Evolutionary conservation across 495 filamentous ascomycete genomes (phyloP).

Genomic region (Collariella sp.): DNA sequence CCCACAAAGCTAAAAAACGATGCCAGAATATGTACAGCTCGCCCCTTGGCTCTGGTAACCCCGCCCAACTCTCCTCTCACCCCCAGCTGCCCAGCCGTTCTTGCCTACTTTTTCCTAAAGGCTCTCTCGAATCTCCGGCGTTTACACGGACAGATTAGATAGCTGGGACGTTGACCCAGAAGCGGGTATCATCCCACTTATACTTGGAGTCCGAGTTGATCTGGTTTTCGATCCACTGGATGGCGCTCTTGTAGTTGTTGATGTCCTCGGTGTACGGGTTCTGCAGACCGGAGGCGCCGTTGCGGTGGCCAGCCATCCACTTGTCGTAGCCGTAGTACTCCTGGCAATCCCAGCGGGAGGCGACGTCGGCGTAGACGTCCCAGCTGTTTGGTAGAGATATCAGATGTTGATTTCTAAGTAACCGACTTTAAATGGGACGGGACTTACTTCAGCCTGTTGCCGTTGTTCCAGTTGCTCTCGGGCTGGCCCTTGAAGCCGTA

Average conservation of each 20-base stretch:
- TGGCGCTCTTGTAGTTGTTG: not conserved
- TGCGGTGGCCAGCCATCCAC: slow-evolving; percentile 2
- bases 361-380: not conserved
- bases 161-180: not conserved
- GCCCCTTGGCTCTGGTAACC: too few species aligned
- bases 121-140: too few species aligned
- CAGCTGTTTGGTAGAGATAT: not conserved
- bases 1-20: too few species aligned
- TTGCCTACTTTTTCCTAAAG: too few species aligned
- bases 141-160: too few species aligned
- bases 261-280: not conserved
- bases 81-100: too few species aligned
- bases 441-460: not conserved
- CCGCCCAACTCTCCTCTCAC: too few species aligned
- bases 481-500: not conserved
- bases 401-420: not conserved
- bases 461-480: not conserved
- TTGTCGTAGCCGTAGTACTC: slow-evolving; percentile 2
- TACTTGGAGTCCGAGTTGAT: slow-evolving; percentile 1
- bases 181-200: not conserved
- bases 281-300: not conserved
- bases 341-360: not conserved
- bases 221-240: slow-evolving; percentile 1
- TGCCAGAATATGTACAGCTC: too few species aligned
- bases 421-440: not conserved